A percentile compares a stretch with the other conserved stretches of the same genome.
Conservation (phyloP, 306 rosid genomes). For the Fragaria ananassa region DNA sequence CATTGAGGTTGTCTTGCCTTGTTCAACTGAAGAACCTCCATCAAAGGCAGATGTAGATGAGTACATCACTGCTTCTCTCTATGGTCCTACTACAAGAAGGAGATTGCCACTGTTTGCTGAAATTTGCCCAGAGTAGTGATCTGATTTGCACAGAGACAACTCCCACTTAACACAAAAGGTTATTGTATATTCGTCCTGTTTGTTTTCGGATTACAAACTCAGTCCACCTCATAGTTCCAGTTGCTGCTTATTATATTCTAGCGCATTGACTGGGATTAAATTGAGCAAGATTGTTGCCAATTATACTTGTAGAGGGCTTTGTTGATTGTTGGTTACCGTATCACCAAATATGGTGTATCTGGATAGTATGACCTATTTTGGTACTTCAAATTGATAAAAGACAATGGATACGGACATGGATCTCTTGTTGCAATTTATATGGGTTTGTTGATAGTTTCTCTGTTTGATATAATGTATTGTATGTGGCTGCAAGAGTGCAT, state of each 20-base stretch:
- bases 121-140: slow-evolving; percentile 23
- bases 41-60: slow-evolving; percentile 44
- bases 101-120: slow-evolving; percentile 46
- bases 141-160: slow-evolving; percentile 8
- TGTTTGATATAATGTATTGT: too few relatives aligned
- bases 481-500: too few relatives aligned
- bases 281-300: slow-evolving; percentile 4
- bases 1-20: slow-evolving; percentile 45
- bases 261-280: background rate
- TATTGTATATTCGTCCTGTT: slow-evolving; percentile 15
- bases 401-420: too few relatives aligned
- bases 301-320: too few relatives aligned
- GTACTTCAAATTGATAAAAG: too few relatives aligned
- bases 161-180: slow-evolving; percentile 10
- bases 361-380: too few relatives aligned
- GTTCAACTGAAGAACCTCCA: slow-evolving; percentile 27
- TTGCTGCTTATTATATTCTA: background rate
- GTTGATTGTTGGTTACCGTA: too few relatives aligned
- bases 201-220: slow-evolving; percentile 3
- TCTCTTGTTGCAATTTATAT: too few relatives aligned
- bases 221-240: background rate
- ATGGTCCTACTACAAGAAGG: slow-evolving; percentile 24
- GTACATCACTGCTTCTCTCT: slow-evolving; percentile 29
- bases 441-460: too few relatives aligned
- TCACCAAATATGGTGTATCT: too few relatives aligned